Evolutionary conservation across 305 asterid species (phyloP), one percentile per base, ranked within the genome.

Genomic region (Fraxinus sp.): DNA sequence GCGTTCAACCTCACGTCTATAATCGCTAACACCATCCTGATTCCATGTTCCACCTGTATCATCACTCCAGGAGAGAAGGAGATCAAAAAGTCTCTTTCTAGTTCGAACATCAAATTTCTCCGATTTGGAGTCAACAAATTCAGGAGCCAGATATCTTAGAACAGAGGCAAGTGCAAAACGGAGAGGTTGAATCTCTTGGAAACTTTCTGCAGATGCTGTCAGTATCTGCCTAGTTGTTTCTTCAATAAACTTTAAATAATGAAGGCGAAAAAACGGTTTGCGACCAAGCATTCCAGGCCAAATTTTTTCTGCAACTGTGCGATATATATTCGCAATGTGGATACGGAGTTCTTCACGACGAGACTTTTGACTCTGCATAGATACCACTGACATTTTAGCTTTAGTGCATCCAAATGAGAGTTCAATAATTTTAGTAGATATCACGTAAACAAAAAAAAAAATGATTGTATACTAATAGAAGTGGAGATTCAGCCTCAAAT

Each of bases 281-380:
- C 98, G 93, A 85, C 93, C 91, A 36, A 97, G 91, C 98, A 93
- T 93, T 82, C 99, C 98, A 74, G 99, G 99, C 99, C 99, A 97
- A 86, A 97, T 88, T 83, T 92, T 95, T 87, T 97, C 98, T 77
- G 99, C 94, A 83, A 95, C 97, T 66, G 95, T 89, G 78, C 98
- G 97, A 85, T 97, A 95, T 83, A 97, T 93, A 82, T 95, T 95
- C 80, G 98, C 92, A 81, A 92, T 90, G 83, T 95, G 97, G 83
- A 91, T 84, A 30, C 97, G 97, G 46, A 97, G 98, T 88, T 97
- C 99, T 89, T 97, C 99, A 55, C 98, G 97, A 37, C 99, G 98
- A 81, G 97, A 89, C 88, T 92, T 95, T 89, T 97, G 99, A 90
- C 92, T 95, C 99, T 97, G 94, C 88, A 88, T 44, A 70, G 87